Percentiles rank a stretch among this genome's conserved stretches.
Evolutionary conservation across 2,329 filamentous ascomycete genomes (phyloP).

Genomic region (Pseudogymnoascus sp.): DNA sequence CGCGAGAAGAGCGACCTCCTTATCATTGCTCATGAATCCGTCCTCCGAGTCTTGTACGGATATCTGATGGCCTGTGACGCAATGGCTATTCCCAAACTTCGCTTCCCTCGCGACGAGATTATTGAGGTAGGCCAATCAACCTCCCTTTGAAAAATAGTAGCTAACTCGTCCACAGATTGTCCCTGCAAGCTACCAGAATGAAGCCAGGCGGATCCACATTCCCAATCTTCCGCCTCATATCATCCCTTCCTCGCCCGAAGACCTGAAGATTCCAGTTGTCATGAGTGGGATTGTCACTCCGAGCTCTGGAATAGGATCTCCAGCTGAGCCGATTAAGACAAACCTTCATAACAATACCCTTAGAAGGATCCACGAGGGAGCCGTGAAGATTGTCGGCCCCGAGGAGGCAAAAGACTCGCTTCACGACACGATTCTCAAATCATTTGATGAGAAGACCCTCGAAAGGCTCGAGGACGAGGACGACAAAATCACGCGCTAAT

Average conservation of each 20-base stretch:
- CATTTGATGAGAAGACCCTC: background rate
- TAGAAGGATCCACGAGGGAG: background rate
- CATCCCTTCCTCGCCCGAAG: constrained; percentile 70
- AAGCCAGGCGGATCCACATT: constrained; percentile 84
- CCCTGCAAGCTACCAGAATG: constrained; percentile 93
- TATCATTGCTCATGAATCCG: constrained; percentile 95
- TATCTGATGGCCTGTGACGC: constrained; percentile 99
- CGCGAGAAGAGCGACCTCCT: constrained; percentile 95
- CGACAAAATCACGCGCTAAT: background rate
- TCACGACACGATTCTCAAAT: background rate
- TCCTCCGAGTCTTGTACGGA: constrained; percentile 92
- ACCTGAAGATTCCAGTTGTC: constrained; percentile 69
- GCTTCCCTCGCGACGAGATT: constrained; percentile 93
- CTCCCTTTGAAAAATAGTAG: background rate
- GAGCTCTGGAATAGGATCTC: constrained; percentile 20
- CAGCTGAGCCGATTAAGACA: constrained; percentile 13
- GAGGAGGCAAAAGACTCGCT: background rate
- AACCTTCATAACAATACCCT: background rate
- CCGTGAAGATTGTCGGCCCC: background rate
- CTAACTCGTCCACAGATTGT: constrained; percentile 53
- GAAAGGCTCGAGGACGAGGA: background rate
- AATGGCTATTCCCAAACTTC: constrained; percentile 82
- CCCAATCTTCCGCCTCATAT: constrained; percentile 54
- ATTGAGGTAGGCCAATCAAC: constrained; percentile 57
- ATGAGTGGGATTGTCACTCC: constrained; percentile 37